Evolutionary conservation across 1,139 yeast genomes (phyloP), one percentile per base, ranked within the genome.

Genomic region (Yueomyces sp.): DNA sequence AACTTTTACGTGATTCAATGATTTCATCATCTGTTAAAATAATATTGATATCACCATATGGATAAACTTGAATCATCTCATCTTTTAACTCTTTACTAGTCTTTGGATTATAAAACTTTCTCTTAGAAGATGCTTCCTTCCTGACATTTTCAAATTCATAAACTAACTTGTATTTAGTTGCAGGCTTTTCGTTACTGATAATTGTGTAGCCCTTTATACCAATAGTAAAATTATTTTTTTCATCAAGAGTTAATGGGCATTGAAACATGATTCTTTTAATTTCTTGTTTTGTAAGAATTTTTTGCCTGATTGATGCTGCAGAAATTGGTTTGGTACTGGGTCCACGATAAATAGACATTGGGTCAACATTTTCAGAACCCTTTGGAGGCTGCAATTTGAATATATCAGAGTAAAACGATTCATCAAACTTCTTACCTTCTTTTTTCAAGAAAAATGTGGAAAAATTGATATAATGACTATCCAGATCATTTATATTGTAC

Each of bases 201-300:
- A 83, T 66, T 0, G 81, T 64, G 53, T 78, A 83, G 0, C 95
- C 96, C 51, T 74, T 76, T 1, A 87, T 68, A 0, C 86, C 81
- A 41, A 91, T 73, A 0, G 72, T 69, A 12, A 86, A 50, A 32
- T 51, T 45, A 3, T 44, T 49, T 1, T 66, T 63, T 2, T 78
- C 76, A 3, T 68, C 64, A 3, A 78, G 56, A 4, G 69, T 67
- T 38, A 79, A 48, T n/a, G 78, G 73, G 50, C 85, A 76, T 9
- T 75, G 69, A 54, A 83, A 82, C 39, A 72, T 73, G 2, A 79
- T 70, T 41, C 95, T 64, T 44, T 74, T 73, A 7, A 82, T 69
- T 47, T 79, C 81, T 47, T 75, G 79, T 35, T 76, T 67, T 40
- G 81, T 62, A 38, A 74, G 59, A 8, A 85, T 73, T 37, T 69